Evolutionary conservation across 1,284 basidiomycete species (phyloP).

Genomic region (Ceratobasidium sp.): DNA sequence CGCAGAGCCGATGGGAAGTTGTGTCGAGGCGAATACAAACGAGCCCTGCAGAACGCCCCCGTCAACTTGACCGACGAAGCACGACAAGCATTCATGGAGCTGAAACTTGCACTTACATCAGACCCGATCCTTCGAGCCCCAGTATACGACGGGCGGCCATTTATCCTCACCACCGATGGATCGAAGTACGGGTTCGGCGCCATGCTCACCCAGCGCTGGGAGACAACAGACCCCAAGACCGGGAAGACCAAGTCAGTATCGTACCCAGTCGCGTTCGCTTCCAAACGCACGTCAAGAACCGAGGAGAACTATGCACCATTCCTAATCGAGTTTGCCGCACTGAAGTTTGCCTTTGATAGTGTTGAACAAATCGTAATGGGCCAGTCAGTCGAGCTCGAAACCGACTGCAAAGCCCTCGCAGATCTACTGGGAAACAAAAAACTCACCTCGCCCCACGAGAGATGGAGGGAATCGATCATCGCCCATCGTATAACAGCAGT

Average conservation of each 20-base stretch:
- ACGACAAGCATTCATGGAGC: constrained; percentile 53
- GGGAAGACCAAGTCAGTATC: neutral
- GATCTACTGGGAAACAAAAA: constrained; percentile 47
- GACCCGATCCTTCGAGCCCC: constrained; percentile 56
- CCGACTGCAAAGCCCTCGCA: constrained; percentile 50
- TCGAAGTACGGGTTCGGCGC: constrained; percentile 58
- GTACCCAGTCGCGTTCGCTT: constrained; percentile 50
- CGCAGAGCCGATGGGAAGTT: neutral
- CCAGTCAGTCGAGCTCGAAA: constrained; percentile 48
- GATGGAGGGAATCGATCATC: constrained; percentile 45
- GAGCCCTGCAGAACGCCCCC: constrained; percentile 23
- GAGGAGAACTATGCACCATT: constrained; percentile 50
- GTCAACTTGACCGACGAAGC: constrained; percentile 54
- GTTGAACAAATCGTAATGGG: constrained; percentile 47
- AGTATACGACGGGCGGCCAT: constrained; percentile 55
- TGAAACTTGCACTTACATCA: constrained; percentile 54
- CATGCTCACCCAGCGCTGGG: constrained; percentile 46
- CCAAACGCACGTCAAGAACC: constrained; percentile 47
- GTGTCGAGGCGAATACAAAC: constrained; percentile 38
- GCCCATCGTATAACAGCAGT: constrained; percentile 39
- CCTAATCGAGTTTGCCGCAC: constrained; percentile 49
- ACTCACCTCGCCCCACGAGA: constrained; percentile 28
- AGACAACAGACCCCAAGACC: neutral
- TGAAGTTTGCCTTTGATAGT: constrained; percentile 50
- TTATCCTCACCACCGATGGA: constrained; percentile 59